Base-by-base conservation (phyloP, 1,284 basidiomycete genomes). In the Apiotrichum mycotoxinovorans region DNA sequence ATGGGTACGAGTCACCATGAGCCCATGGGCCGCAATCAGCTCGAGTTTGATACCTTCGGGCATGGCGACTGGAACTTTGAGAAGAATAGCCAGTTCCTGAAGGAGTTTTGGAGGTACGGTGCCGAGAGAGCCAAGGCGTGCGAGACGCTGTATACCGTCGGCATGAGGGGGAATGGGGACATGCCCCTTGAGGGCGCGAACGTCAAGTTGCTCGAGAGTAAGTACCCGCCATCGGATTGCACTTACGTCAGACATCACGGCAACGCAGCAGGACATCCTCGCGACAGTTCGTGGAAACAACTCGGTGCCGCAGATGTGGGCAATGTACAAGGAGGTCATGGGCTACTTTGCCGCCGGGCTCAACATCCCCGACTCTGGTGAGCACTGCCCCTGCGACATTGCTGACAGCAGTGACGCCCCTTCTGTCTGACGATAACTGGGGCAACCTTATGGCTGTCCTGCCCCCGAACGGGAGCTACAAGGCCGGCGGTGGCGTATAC, bases 401-500 rank as follows among this genome's bases (percentile, higher is more conserved):
- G 38, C 26, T 30, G 30, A 9, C n/a, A n/a, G 26, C 46, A 20
- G 66, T 68, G 23, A 66, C 63, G 2, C 49, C 58, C 4, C 23
- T 68, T 23, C 51, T 68, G 47, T 57, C 71, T 8, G 73, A 75
- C 38, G 72, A 75, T 47, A 76, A 76, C 54, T 76, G 71, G 69
- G 74, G 73, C 2, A 73, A 74, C 47, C 59, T 73, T 12, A 58
- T 65, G 44, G 58, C 64, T 10, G 66, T 81, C 63, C 84, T 85
- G 0, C 69, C 80, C 3, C 65, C 73, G 11, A 74, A 75, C 46
- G 83, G 85, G 65, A 78, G 81, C 5, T 82, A 83, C 61, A 76
- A 84, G 46, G 79, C 80, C 0, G 86, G 85, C 35, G 85, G 85
- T 35, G 83, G 82, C 8, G 41, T 87, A 2, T 87, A 87, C 68